phyloP scores from a whole-genome alignment of 73 alveolate genomes.

The Tetrahymena malaccensis region DNA sequence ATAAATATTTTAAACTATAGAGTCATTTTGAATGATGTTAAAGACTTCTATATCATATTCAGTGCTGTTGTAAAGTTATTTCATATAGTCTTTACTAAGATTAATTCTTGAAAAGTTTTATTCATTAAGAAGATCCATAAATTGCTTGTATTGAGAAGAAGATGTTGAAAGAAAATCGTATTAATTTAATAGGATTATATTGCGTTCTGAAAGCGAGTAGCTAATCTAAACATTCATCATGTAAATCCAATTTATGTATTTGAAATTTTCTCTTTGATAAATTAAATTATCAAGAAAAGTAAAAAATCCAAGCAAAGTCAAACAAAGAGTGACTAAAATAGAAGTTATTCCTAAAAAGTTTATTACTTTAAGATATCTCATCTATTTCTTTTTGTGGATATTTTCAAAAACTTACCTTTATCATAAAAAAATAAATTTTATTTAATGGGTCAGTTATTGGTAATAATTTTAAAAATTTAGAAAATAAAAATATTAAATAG shows the following conservation, averaged over 20 bases:
- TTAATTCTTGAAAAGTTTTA: not conserved
- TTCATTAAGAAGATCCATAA: not conserved
- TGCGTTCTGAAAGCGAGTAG: not conserved
- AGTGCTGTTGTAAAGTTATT: not conserved
- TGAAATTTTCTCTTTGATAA: not conserved
- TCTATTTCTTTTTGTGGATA: not conserved
- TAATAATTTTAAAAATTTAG: no score
- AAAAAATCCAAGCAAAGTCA: not conserved
- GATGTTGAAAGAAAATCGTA: not conserved
- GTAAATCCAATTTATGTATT: not conserved
- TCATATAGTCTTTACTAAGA: not conserved
- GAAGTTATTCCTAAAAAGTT: not conserved
- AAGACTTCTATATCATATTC: not conserved
- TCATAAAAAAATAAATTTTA: not conserved
- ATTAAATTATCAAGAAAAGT: not conserved
- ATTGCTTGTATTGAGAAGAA: not conserved
- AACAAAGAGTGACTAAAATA: not conserved
- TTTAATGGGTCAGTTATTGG: no score
- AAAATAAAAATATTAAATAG: no score
- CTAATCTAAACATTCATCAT: not conserved
- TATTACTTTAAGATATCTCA: not conserved
- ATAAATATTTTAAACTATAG: not conserved
- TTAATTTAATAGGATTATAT: not conserved
- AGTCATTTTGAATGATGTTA: not conserved
- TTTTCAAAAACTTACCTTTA: not conserved